Evolutionary conservation across 805 yeast species (phyloP).

Genomic region (Barnettozyma californica): DNA sequence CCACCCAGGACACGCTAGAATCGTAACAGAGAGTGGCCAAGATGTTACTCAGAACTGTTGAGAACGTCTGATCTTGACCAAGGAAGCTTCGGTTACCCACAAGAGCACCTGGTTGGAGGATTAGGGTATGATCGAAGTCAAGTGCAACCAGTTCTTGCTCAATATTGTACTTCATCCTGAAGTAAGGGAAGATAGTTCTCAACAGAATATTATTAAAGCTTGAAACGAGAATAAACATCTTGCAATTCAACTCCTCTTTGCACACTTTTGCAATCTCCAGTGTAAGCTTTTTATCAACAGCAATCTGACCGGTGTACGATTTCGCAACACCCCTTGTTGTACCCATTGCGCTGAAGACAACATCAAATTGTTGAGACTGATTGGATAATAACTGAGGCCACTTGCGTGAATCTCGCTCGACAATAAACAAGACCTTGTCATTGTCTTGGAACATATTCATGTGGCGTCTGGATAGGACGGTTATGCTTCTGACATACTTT

Average conservation of each 20-base stretch:
- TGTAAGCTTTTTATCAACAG: slow-evolving; percentile 70
- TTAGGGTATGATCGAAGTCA: slow-evolving; percentile 59
- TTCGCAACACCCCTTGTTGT: slow-evolving; percentile 68
- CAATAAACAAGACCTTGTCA: slow-evolving; percentile 33
- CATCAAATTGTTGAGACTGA: slow-evolving; percentile 10
- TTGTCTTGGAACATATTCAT: slow-evolving; percentile 1
- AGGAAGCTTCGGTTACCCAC: slow-evolving; percentile 20
- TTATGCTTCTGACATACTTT: slow-evolving; percentile 6
- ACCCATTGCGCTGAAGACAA: slow-evolving; percentile 62
- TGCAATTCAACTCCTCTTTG: slow-evolving; percentile 53
- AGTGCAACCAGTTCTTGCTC: slow-evolving; percentile 60
- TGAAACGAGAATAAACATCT: slow-evolving; percentile 60
- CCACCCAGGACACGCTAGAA: slow-evolving; percentile 8
- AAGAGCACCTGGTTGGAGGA: slow-evolving; percentile 71
- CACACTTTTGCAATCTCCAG: slow-evolving; percentile 57
- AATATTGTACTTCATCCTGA: slow-evolving; percentile 61
- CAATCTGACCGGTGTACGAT: slow-evolving; percentile 54
- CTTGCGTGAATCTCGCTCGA: slow-evolving; percentile 40
- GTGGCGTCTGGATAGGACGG: slow-evolving; percentile 9
- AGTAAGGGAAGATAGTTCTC: slow-evolving; percentile 50
- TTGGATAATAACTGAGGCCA: slow-evolving; percentile 42
- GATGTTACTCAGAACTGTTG: slow-evolving; percentile 10
- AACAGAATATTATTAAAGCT: slow-evolving; percentile 49
- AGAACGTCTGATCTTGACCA: slow-evolving; percentile 3
- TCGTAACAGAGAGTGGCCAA: slow-evolving; percentile 15